Conservation (phyloP, 1,139 yeast species). For the Hemisphaericaspora subhashii region DNA sequence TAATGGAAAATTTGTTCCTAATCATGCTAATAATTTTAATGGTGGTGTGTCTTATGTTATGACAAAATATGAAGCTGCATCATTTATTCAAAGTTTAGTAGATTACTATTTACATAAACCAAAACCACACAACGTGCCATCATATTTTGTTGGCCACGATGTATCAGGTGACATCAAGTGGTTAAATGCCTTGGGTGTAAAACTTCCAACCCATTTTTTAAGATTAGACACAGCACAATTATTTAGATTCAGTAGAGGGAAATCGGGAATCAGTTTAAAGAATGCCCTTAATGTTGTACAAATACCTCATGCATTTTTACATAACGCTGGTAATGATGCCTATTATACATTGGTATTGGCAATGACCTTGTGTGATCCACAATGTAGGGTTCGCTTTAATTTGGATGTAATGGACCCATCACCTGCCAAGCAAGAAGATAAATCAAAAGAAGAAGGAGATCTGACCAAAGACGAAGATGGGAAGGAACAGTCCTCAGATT, state of each 20-base stretch:
- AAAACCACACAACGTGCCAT: conserved; percentile 8
- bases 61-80: conserved; percentile 31
- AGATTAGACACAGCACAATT: conserved; percentile 55
- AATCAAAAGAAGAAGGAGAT: not conserved
- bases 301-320: conserved; percentile 64
- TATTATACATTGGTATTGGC: conserved; percentile 62
- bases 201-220: conserved; percentile 35
- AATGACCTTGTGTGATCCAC: conserved; percentile 55
- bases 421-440: conserved; percentile 2
- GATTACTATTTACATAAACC: conserved; percentile 36
- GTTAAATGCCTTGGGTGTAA: conserved; percentile 49
- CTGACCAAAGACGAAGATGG: not conserved
- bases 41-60: conserved; percentile 56
- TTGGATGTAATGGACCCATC: conserved; percentile 21
- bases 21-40: conserved; percentile 55
- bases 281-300: conserved; percentile 50
- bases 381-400: conserved; percentile 31
- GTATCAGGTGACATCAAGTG: conserved; percentile 61
- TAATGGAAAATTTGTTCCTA: conserved; percentile 65
- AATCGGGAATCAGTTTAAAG: conserved; percentile 48
- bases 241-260: conserved; percentile 29
- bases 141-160: conserved; percentile 67
- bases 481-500: not conserved
- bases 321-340: conserved; percentile 86
- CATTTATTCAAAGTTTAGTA: conserved; percentile 43